Percentiles rank a stretch among this genome's conserved stretches.
Conservation (phyloP, 2,329 filamentous ascomycete genomes). For the Microdochium nivale region DNA sequence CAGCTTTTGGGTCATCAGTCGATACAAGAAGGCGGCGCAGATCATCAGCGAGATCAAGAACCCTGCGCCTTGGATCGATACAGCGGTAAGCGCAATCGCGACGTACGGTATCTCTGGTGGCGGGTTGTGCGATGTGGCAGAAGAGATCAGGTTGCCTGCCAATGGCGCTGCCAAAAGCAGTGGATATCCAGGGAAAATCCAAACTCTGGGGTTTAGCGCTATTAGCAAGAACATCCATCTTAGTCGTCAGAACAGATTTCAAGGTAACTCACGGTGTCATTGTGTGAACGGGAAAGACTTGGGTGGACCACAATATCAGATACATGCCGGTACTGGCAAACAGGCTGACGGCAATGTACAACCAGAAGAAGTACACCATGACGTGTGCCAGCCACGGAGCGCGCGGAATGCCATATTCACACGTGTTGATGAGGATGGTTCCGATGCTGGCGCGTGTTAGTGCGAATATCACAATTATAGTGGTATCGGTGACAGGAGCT, state of each 20-base stretch:
- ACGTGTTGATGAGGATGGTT: slow-evolving; percentile 70
- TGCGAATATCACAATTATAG: slow-evolving; percentile 13
- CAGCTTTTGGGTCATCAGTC: slow-evolving; percentile 81
- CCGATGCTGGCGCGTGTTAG: slow-evolving; percentile 46
- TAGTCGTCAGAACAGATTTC: no score
- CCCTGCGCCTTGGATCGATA: slow-evolving; percentile 44
- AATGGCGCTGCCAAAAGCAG: slow-evolving; percentile 69
- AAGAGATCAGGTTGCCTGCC: slow-evolving; percentile 47
- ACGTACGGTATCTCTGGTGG: slow-evolving; percentile 27
- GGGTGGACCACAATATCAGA: slow-evolving; percentile 59
- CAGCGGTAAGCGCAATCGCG: slow-evolving; percentile 38
- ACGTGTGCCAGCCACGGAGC: slow-evolving; percentile 51
- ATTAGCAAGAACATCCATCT: no score
- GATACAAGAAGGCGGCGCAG: slow-evolving; percentile 75
- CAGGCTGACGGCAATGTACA: slow-evolving; percentile 61
- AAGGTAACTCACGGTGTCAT: slow-evolving; percentile 57
- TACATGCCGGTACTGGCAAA: slow-evolving; percentile 64
- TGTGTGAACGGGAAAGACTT: slow-evolving; percentile 59
- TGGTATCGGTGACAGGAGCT: slow-evolving; percentile 29
- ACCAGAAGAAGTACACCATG: slow-evolving; percentile 66
- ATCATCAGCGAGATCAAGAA: slow-evolving; percentile 64
- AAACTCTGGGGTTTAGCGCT: no score
- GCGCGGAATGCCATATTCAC: slow-evolving; percentile 62
- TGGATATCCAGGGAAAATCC: slow-evolving; percentile 83
- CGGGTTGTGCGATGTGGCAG: slow-evolving; percentile 20